Evolutionary conservation across 306 rosid genomes (phyloP).

Genomic region (Sophora flavescens): DNA sequence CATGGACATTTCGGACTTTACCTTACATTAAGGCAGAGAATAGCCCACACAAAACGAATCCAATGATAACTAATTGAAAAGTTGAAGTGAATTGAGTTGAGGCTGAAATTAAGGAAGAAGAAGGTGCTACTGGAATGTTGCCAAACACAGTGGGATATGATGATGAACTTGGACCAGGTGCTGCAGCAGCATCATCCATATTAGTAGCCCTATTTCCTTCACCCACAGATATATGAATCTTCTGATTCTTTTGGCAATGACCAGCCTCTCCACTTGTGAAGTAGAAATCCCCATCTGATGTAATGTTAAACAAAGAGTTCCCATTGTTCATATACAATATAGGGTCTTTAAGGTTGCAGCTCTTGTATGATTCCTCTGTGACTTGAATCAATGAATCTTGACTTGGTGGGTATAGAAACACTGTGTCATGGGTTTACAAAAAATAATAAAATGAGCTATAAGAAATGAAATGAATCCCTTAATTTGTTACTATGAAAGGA

Average conservation of each 20-base stretch:
- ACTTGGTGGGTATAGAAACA: slow-evolving; percentile 94
- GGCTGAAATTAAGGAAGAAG: slow-evolving; percentile 54
- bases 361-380: slow-evolving; percentile 62
- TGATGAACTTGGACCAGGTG: slow-evolving; percentile 69
- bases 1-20: not conserved
- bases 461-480: not conserved
- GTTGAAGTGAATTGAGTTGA: slow-evolving; percentile 42
- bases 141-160: slow-evolving; percentile 85
- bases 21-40: slow-evolving; percentile 37
- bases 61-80: slow-evolving; percentile 47
- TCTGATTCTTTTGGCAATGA: slow-evolving; percentile 78
- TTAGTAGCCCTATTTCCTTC: slow-evolving; percentile 20
- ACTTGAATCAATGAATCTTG: slow-evolving; percentile 96
- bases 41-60: slow-evolving; percentile 42
- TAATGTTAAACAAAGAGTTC: slow-evolving; percentile 85
- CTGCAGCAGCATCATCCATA: slow-evolving; percentile 40
- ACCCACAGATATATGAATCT: slow-evolving; percentile 66
- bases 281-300: slow-evolving; percentile 67
- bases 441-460: not conserved
- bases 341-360: slow-evolving; percentile 82
- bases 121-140: slow-evolving; percentile 65
- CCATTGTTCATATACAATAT: slow-evolving; percentile 81
- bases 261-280: slow-evolving; percentile 82
- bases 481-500: not conserved
- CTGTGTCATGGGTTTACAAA: slow-evolving; percentile 43